Evolutionary conservation across 2,329 filamentous ascomycete genomes (phyloP), one percentile per base, ranked within the genome.

Genomic region (Ophiostoma triangulosporum): DNA sequence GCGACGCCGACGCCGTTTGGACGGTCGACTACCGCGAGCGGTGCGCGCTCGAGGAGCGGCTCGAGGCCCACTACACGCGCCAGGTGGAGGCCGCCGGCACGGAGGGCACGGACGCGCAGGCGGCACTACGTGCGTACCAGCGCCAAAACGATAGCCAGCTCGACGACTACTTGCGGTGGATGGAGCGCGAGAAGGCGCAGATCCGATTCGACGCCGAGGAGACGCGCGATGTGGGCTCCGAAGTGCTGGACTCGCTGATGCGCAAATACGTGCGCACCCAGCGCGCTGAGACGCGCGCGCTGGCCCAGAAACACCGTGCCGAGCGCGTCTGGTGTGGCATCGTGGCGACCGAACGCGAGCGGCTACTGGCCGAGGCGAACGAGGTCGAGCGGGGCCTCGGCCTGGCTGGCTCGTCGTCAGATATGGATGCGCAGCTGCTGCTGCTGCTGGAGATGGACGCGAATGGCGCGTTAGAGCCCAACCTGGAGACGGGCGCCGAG

Each of bases 301-400:
- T 68, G 24, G 56, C 57, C 36, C 64, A 59, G 50, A 66, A 64
- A 29, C 67, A 67, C 48, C 59, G 58, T 6, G 73, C 71, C 0
- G 74, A 79, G 65, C 62, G 66, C 54, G 66, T 63, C 54, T 80
- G 77, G 76, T 51, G 62, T 72, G 24, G 63, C 65, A 33, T 66
- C 40, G 70, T 77, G 3, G 57, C 70, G 5, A 61, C 67, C 6
- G 75, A 77, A 62, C 67, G 75, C 11, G 61, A 60, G 29, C 65
- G 62, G 35, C 60, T 77, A 58, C 62, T 80, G 48, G 62, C 56
- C 6, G 69, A 68, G 29, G 63, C 67, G 61, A 69, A 74, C 60
- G 52, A 59, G 14, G 63, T 68, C 2, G 74, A 77, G 63, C 32
- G 35, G 11, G 36, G 14, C 6, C 50, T 57, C 4, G 58, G 57